phyloP scores from a whole-genome alignment of 2,329 filamentous ascomycete genomes.

The Amauroascus verrucosus region DNA sequence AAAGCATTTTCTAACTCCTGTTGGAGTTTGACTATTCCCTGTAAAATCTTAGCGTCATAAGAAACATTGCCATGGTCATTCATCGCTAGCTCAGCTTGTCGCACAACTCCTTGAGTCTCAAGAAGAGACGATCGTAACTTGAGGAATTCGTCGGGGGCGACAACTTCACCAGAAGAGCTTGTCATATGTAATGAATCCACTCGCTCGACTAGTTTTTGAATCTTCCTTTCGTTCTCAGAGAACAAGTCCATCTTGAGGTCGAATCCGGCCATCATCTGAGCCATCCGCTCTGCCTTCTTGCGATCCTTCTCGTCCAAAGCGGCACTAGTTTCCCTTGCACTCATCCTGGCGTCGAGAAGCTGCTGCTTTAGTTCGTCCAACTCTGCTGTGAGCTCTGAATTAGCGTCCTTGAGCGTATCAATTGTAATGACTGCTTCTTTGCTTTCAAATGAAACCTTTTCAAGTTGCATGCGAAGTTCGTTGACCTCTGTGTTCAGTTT shows the following conservation, averaged over 20 bases:
- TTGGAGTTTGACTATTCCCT: conserved; percentile 62
- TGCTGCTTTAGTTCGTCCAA: conserved; percentile 94
- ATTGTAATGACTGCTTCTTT: conserved; percentile 97
- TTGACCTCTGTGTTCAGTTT: conserved; percentile 75
- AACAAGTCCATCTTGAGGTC: conserved; percentile 88
- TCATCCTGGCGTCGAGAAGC: conserved; percentile 91
- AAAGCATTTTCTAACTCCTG: conserved; percentile 76
- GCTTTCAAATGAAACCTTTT: conserved; percentile 88
- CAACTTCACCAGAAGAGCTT: conserved; percentile 63
- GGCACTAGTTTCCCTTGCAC: conserved; percentile 81
- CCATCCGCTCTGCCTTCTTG: conserved; percentile 98
- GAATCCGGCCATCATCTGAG: conserved; percentile 99
- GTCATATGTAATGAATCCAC: conserved; percentile 69
- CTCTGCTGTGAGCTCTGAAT: conserved; percentile 80
- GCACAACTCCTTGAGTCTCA: conserved; percentile 83
- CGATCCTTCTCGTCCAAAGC: conserved; percentile 94
- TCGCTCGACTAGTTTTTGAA: conserved; percentile 73
- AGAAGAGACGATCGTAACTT: conserved; percentile 67
- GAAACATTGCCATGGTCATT: conserved; percentile 47
- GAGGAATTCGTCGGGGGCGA: conserved; percentile 71
- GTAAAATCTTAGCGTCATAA: conserved; percentile 63
- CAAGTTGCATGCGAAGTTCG: conserved; percentile 90
- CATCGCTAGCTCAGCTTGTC: conserved; percentile 80
- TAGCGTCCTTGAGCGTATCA: conserved; percentile 94
- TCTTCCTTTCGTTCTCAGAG: conserved; percentile 79